Evolutionary conservation across 805 yeast species (phyloP).

Genomic region (Cyberlindnera mycetangii): DNA sequence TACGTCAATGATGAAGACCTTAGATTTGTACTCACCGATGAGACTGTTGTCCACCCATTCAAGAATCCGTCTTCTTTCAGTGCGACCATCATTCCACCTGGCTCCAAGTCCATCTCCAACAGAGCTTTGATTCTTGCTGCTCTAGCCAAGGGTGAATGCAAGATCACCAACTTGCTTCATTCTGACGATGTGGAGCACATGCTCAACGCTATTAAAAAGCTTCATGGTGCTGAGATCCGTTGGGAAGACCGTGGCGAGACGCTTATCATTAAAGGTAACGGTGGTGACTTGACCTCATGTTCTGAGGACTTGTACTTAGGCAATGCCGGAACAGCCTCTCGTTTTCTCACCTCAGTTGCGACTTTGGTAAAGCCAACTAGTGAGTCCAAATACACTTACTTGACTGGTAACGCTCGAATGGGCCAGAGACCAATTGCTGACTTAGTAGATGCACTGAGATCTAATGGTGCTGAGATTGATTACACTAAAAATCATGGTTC

Average conservation of each 20-base stretch:
- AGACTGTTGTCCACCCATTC: constrained; percentile 65
- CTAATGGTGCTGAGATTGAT: constrained; percentile 73
- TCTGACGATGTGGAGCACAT: constrained; percentile 96
- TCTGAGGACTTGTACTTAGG: constrained; percentile 78
- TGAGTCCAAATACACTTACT: constrained; percentile 44
- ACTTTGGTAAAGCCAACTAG: constrained; percentile 62
- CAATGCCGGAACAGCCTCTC: constrained; percentile 97
- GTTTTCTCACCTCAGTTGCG: constrained; percentile 91
- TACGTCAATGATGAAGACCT: constrained; percentile 78
- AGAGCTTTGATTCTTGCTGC: constrained; percentile 94
- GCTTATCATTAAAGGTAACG: constrained; percentile 78
- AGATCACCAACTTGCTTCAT: constrained; percentile 80
- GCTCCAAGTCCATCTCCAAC: constrained; percentile 95
- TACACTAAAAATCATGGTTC: constrained; percentile 79
- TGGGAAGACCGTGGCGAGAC: constrained; percentile 92
- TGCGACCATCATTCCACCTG: constrained; percentile 75
- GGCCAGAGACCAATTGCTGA: constrained; percentile 97
- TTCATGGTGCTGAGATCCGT: constrained; percentile 77
- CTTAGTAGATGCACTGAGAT: constrained; percentile 81
- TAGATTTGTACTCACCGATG: constrained; percentile 79
- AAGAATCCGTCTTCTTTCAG: constrained; percentile 28
- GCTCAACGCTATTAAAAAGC: constrained; percentile 78
- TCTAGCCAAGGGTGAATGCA: constrained; percentile 80
- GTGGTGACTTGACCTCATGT: constrained; percentile 69
- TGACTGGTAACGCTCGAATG: constrained; percentile 97